A percentile compares a stretch with the other conserved stretches of the same genome.
These are phyloP conservation scores for Cystofilobasidium bisporidii DNA, from an alignment of 768 basidiomycete genomes.

Conservation along the genomic window DNA sequence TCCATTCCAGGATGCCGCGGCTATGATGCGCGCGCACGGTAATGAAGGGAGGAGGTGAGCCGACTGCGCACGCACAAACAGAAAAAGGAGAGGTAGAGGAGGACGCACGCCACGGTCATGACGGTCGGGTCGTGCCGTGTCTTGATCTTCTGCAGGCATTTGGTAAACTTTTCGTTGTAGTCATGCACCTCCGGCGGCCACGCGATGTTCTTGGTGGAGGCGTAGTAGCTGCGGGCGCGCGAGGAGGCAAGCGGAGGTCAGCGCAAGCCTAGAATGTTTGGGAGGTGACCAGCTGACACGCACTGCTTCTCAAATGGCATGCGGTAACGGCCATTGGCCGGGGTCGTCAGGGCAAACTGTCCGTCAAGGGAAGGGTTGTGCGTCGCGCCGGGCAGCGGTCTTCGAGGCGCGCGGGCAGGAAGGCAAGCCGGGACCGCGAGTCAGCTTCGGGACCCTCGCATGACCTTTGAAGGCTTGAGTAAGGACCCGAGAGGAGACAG, in stretches of 20 bases:
- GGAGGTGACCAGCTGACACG: neutral
- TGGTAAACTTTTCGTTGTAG: slow-evolving; percentile 86
- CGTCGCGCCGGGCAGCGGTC: slow-evolving; percentile 57
- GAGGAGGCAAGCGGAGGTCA: neutral
- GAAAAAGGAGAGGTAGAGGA: too few relatives aligned
- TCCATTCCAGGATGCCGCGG: slow-evolving; percentile 95
- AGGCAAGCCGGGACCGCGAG: neutral
- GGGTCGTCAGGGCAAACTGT: neutral
- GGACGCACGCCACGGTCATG: slow-evolving; percentile 63
- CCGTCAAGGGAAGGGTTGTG: slow-evolving; percentile 62
- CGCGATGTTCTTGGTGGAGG: slow-evolving; percentile 52
- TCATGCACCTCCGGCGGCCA: slow-evolving; percentile 93
- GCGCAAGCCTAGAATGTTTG: too few relatives aligned
- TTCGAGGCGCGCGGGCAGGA: slow-evolving; percentile 30
- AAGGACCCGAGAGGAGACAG: neutral
- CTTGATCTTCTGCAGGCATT: slow-evolving; percentile 77
- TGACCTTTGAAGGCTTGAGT: slow-evolving; percentile 39
- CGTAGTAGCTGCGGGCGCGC: slow-evolving; percentile 60
- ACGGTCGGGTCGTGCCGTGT: slow-evolving; percentile 93
- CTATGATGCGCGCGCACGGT: too few relatives aligned
- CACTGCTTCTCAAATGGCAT: slow-evolving; percentile 26
- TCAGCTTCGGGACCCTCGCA: neutral
- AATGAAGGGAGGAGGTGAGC: neutral
- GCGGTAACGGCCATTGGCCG: neutral
- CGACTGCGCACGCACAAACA: neutral